Percentiles rank a stretch among this genome's conserved stretches.
Evolutionary conservation across 805 yeast species (phyloP).

Genomic region (Yamadazyma kitorensis): DNA sequence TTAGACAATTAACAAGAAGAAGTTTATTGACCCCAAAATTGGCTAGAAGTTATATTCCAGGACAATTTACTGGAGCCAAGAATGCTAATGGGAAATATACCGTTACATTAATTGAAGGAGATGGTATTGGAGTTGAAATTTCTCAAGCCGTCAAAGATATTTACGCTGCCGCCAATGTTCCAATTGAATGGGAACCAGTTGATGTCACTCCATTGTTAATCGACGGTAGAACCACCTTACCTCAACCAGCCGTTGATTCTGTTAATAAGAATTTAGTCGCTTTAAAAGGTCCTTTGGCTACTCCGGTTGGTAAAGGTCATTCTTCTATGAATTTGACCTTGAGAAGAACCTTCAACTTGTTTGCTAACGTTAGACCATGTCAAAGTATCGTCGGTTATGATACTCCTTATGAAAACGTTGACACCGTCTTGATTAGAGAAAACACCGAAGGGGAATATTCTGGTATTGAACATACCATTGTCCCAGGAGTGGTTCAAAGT

Average conservation of each 20-base stretch:
- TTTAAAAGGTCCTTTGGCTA: conserved; percentile 96
- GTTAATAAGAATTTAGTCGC: conserved; percentile 94
- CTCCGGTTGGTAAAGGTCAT: conserved; percentile 99
- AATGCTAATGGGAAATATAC: conserved; percentile 80
- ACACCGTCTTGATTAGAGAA: conserved; percentile 95
- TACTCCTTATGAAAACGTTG: conserved; percentile 86
- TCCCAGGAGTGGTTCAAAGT: conserved; percentile 98
- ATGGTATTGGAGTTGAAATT: conserved; percentile 93
- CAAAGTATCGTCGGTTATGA: conserved; percentile 89
- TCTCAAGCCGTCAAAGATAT: conserved; percentile 91
- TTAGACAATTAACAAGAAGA: conserved; percentile 31
- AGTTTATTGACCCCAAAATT: conserved; percentile 28
- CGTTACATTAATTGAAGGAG: conserved; percentile 96
- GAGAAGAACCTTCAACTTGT: conserved; percentile 93
- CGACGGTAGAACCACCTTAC: conserved; percentile 89
- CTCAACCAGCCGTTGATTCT: conserved; percentile 86
- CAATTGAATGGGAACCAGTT: conserved; percentile 95
- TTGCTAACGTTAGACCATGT: conserved; percentile 97
- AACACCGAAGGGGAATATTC: conserved; percentile 99
- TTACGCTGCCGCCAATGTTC: conserved; percentile 91
- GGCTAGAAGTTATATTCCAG: conserved; percentile 52
- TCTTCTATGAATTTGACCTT: conserved; percentile 94
- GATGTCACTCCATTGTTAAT: conserved; percentile 92
- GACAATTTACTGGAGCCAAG: conserved; percentile 62
- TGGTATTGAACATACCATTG: conserved; percentile 97